These are phyloP conservation scores for Penicillium macrosclerotiorum DNA, from an alignment of 495 filamentous ascomycete species.

Conservation along the genomic window DNA sequence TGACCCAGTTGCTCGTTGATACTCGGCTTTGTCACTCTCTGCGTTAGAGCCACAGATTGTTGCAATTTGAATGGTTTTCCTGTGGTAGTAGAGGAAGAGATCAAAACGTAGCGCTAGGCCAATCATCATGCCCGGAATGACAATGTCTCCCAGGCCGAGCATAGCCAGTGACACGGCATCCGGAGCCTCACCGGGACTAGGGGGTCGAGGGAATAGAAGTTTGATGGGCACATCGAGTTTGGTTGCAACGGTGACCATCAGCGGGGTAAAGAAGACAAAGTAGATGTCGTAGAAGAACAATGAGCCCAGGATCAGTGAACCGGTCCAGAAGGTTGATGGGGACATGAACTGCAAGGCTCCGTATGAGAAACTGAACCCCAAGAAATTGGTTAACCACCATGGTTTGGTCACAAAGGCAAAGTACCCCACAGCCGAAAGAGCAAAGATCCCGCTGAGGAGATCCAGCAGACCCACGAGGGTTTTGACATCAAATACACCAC, in stretches of 20 bases:
- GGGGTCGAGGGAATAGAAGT: conserved; percentile 75
- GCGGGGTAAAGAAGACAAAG: conserved; percentile 95
- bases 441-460: conserved; percentile 57
- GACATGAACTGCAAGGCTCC: conserved; percentile 78
- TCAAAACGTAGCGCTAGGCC: conserved; percentile 87
- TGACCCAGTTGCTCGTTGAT: conserved; percentile 58
- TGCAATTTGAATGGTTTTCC: conserved; percentile 46
- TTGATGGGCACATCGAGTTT: conserved; percentile 92
- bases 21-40: conserved; percentile 51
- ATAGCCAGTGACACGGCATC: conserved; percentile 60
- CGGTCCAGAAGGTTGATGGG: conserved; percentile 84
- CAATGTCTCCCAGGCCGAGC: conserved; percentile 91
- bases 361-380: conserved; percentile 86
- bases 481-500: conserved; percentile 42
- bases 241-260: conserved; percentile 95
- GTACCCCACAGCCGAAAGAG: conserved; percentile 56
- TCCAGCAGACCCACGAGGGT: conserved; percentile 51
- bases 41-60: conserved; percentile 35
- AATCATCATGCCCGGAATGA: conserved; percentile 92
- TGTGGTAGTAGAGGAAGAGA: conserved; percentile 76
- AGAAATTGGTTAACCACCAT: conserved; percentile 82
- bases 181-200: conserved; percentile 36
- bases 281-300: conserved; percentile 95
- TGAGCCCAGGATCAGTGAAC: conserved; percentile 69
- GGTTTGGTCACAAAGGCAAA: conserved; percentile 72